Base-by-base conservation (phyloP, 2,329 filamentous ascomycete genomes). In the Myriosclerotinia scirpicola region DNA sequence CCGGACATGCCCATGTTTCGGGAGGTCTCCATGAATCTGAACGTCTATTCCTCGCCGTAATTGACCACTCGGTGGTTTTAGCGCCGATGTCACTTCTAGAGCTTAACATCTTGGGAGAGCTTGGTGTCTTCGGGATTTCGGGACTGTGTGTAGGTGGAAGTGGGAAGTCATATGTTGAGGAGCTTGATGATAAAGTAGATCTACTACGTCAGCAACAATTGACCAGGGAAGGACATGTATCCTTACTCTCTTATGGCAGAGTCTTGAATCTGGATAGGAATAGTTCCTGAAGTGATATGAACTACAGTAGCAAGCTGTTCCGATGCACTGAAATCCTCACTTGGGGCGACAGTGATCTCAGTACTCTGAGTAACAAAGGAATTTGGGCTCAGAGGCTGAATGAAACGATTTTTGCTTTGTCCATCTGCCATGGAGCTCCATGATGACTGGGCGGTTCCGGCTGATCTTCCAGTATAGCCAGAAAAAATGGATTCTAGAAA, bases 401-500 rank as follows among this genome's bases (percentile, higher is more conserved):
- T 73, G 36, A 70, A 60, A 34, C 54, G 68, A 54, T 61, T 64
- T 50, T 76, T 76, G 14, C 54, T 68, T 69, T 38, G 52, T 5
- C 73, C 72, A 52, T 78, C 76, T 17, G 73, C 69, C 12, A 73
- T 67, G 6, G 77, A 77, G 5, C 73, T 73, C 58, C 74, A 77
- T 22, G 75, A 76, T 12, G 78, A 77, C 9, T 76, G 76, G 15
- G 30, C 30, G 30, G 75, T 76, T 20, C 76, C 75, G 14, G 72
- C 75, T 44, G 73, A 73, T 54, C 67, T 73, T 22, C 79, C 77
- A 26, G 81, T 82, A 75, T 79, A 79, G 69, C 77, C 81, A 0
- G 82, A 83, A 42, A 81, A 73, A 3, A 80, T 77, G 5, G 82
- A 83, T 62, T 82, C 82, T 77, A 69, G n/a, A 70, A 22, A 64